Base-by-base conservation (phyloP, 306 rosid species). In the Cajanus cajan region DNA sequence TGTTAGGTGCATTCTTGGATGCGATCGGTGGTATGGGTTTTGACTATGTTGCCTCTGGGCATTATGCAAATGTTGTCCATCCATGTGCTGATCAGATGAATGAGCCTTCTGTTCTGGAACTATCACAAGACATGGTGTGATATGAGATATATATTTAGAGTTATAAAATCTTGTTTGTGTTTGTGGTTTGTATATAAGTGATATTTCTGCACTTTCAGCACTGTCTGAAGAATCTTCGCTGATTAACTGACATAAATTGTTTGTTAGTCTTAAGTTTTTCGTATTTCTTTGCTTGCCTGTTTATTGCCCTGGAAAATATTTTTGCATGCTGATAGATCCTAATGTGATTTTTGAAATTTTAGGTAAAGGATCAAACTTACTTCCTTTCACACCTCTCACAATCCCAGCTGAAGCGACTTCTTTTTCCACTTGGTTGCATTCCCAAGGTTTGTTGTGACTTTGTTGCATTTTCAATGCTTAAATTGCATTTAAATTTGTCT, bases 301-400 rank as follows among this genome's bases (percentile, higher is more conserved):
- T 22, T 66, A 55, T 73, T 22, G 15, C 62, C 63, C 12, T 4
- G 14, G 45, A 43, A 31, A 19, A 24, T 22, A 24, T 43, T 57
- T 45, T 25, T 62, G 37, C 41, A 1, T 71, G 75, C 44, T 82
- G 16, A 74, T 44, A 36, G 58, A 74, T 65, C 67, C 50, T 87
- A 25, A 71, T 25, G 59, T 74, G 55, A 47, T 80, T 82, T n/a
- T 65, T 70, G 52, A 74, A 71, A 75, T 71, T 87, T 61, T 76
- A 94, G 98, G 94, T 94, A 64, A 92, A 94, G 80, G 98, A 94
- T 88, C 98, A 94, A 82, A 95, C 98, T 11, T 95, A 92, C 87
- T 95, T 95, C 83, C 90, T 95, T 78, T 92, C 97, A 4, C 94
- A 92, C 86, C 95, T 94, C 71, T 89, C 96, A 9, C 97, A 91